Evolutionary conservation across 208 protist genomes (phyloP).

Genomic region (Crithidia sp.): DNA sequence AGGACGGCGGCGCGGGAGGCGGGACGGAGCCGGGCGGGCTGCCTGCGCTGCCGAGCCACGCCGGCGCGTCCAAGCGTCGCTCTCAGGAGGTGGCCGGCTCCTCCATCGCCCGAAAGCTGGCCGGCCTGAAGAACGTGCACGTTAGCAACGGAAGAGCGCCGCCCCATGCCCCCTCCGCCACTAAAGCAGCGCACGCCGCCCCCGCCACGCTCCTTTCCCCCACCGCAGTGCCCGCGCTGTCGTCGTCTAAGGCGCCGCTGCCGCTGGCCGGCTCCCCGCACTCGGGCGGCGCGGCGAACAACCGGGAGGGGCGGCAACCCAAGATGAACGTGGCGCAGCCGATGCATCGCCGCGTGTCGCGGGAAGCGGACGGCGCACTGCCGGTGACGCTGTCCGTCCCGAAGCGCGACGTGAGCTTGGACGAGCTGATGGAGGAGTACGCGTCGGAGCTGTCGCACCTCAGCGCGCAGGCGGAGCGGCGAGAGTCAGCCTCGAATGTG

Average conservation of each 20-base stretch:
- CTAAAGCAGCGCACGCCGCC: conserved; percentile 14
- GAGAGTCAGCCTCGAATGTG: background rate
- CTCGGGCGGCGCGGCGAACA: background rate
- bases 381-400: conserved; percentile 2
- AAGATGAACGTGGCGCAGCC: conserved; percentile 9
- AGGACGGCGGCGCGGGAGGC: background rate
- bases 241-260: background rate
- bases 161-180: background rate
- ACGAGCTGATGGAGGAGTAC: conserved; percentile 80
- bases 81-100: conserved; percentile 19
- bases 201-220: background rate
- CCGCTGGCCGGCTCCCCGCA: background rate
- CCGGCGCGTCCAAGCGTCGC: conserved; percentile 11
- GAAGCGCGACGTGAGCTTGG: conserved; percentile 55
- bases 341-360: conserved; percentile 8
- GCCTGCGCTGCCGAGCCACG: conserved; percentile 7
- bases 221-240: background rate
- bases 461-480: conserved; percentile 34
- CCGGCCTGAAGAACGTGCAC: conserved; percentile 31
- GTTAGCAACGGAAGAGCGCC: conserved; percentile 23
- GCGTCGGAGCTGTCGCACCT: conserved; percentile 65
- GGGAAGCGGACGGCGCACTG: conserved; percentile 10
- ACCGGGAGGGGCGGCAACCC: conserved; percentile 9
- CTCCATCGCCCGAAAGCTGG: conserved; percentile 25
- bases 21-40: background rate